Base-by-base conservation (phyloP, 2,329 filamentous ascomycete species). In the Pseudopithomyces maydicus region DNA sequence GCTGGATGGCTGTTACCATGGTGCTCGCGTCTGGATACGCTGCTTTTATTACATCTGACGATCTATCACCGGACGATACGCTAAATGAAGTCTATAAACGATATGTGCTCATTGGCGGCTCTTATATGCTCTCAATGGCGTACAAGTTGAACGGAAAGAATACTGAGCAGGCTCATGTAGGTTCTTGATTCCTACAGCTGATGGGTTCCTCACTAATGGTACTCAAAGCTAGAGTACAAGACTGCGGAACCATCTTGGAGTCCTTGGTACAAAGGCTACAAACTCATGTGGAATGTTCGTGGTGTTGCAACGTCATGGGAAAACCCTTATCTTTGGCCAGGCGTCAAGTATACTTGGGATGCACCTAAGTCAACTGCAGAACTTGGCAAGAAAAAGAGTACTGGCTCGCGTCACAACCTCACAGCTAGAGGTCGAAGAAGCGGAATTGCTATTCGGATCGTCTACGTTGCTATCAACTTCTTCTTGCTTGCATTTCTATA, bases 101-200 rank as follows among this genome's bases (percentile, higher is more conserved):
- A 26, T 49, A 49, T 49, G 15, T 49, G 8, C n/a, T 49, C 29
- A 49, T 49, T 20, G 32, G 46, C 33, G n/a, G 29, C 20, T 49
- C 46, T 15, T 23, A 49, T 17, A 38, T 49, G 29, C 20, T 49
- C 8, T 49, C 46, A 7, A 49, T 49, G 29, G n/a, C n/a, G 19
- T 49, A 49, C 10, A 36, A 49, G 19, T 22, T 11, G 15, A 11
- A 36, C 17, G n/a, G 17, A 12, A 20, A 10, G 22, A 36, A 38
- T n/a, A 49, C 29, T 12, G 32, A 20, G 14, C 46, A 36, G 19
- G 12, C 14, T 20, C 38, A 11, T 19, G n/a, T 42, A 42, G 15
- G 38, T 42, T 6, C 5, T 36, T 3, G 5, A n/a, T 11, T 42
- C 38, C 2, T 42, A 4, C 19, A n/a, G 14, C 19, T n/a, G 38